These are phyloP conservation scores for Tulasnella sp. DNA, from an alignment of 768 basidiomycete genomes.

Conservation along the genomic window DNA sequence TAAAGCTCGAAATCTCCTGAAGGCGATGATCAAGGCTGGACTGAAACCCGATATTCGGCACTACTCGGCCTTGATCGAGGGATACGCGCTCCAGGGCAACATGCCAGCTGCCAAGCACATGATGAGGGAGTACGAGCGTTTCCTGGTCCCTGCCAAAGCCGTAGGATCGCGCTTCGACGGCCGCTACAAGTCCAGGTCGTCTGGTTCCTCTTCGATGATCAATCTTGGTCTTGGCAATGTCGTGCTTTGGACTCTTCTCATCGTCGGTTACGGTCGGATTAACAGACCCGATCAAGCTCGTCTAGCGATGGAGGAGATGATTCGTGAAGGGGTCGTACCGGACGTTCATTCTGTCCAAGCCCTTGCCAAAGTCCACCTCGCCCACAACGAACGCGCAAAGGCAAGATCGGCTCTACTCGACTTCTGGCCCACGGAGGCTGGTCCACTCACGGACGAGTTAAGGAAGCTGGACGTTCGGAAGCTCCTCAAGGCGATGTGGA, in stretches of 20 bases:
- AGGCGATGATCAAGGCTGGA: slow-evolving; percentile 64
- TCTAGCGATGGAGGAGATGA: slow-evolving; percentile 64
- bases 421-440: slow-evolving; percentile 60
- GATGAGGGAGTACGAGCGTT: slow-evolving; percentile 53
- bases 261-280: slow-evolving; percentile 68
- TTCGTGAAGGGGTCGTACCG: slow-evolving; percentile 61
- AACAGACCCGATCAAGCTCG: slow-evolving; percentile 59
- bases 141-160: slow-evolving; percentile 49
- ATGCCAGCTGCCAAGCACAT: slow-evolving; percentile 58
- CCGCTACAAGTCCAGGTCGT: not conserved
- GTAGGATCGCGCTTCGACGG: not conserved
- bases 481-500: slow-evolving; percentile 56
- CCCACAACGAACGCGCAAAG: slow-evolving; percentile 54
- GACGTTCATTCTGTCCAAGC: slow-evolving; percentile 75
- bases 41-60: slow-evolving; percentile 74
- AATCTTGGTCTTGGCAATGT: slow-evolving; percentile 14
- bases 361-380: slow-evolving; percentile 67
- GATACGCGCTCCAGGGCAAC: slow-evolving; percentile 65
- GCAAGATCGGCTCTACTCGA: slow-evolving; percentile 60
- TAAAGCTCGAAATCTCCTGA: slow-evolving; percentile 58
- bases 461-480: slow-evolving; percentile 50
- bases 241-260: slow-evolving; percentile 75
- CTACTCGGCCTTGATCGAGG: slow-evolving; percentile 74
- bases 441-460: slow-evolving; percentile 61
- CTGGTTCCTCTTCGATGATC: not conserved